Conservation (phyloP, 305 asterid species). For the Fraxinus platypoda region DNA sequence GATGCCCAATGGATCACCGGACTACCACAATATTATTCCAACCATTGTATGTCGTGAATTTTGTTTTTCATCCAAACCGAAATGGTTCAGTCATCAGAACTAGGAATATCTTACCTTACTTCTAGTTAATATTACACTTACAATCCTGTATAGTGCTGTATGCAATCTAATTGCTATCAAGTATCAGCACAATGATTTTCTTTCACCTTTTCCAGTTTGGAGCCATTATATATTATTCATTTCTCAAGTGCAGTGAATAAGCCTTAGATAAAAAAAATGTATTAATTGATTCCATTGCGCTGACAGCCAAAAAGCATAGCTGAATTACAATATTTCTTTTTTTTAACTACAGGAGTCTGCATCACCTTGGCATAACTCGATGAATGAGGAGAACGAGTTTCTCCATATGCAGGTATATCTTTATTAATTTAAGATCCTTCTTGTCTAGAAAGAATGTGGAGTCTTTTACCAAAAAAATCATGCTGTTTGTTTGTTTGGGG, state of each 20-base stretch:
- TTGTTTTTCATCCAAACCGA: conserved; percentile 4
- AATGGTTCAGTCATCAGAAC: background rate
- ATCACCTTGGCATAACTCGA: conserved; percentile 71
- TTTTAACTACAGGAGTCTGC: conserved; percentile 48
- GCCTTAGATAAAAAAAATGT: background rate
- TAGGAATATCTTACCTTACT: background rate
- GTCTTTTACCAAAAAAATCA: conserved; percentile 13
- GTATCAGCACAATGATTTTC: background rate
- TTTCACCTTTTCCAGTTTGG: background rate
- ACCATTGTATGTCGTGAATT: background rate
- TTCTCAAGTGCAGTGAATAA: background rate
- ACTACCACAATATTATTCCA: background rate
- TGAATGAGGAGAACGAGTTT: conserved; percentile 89
- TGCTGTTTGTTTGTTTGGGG: conserved; percentile 5
- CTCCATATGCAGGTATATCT: conserved; percentile 25
- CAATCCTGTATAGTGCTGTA: background rate
- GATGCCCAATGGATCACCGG: background rate
- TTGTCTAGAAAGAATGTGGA: conserved; percentile 6
- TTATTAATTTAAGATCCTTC: conserved; percentile 1
- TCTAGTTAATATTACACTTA: background rate
- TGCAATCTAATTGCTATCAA: background rate
- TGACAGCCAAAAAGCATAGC: background rate
- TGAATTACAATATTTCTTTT: background rate
- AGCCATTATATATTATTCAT: background rate
- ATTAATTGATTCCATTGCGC: background rate